A percentile compares a stretch with the other conserved stretches of the same genome.
These are phyloP conservation scores for Aspergillus tanneri DNA, from an alignment of 2,329 filamentous ascomycete species.

Conservation along the genomic window DNA sequence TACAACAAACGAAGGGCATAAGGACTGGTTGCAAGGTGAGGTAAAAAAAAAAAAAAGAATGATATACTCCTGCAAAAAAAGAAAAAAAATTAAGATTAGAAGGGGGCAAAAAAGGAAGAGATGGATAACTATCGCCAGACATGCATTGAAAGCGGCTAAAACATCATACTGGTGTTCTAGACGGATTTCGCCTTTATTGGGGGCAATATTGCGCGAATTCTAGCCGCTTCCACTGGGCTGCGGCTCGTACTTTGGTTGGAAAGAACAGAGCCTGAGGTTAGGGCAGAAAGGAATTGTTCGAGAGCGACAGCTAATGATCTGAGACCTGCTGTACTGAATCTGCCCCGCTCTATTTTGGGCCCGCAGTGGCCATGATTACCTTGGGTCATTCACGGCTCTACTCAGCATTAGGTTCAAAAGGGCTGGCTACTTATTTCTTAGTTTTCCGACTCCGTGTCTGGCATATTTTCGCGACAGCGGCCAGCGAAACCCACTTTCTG, in stretches of 20 bases:
- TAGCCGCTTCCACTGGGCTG: constrained; percentile 19
- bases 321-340: constrained; percentile 21
- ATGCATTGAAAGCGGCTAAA: constrained; percentile 15
- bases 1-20: constrained; percentile 20
- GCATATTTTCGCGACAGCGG: constrained; percentile 12
- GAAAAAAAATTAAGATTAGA: constrained; percentile 3
- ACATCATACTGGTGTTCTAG: constrained; percentile 11
- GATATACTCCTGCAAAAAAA: constrained; percentile 11
- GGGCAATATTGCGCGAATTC: constrained; percentile 18
- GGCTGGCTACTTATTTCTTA: constrained; percentile 23
- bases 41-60: constrained; percentile 9
- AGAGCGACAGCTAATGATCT: constrained; percentile 15
- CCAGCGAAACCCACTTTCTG: constrained; percentile 19
- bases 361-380: constrained; percentile 6
- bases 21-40: constrained; percentile 16
- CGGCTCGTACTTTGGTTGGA: constrained; percentile 10
- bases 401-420: constrained; percentile 13
- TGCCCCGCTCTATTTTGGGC: constrained; percentile 27
- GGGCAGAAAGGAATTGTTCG: constrained; percentile 19
- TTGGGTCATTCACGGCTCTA: constrained; percentile 15
- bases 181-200: constrained; percentile 17
- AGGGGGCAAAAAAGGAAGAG: constrained; percentile 6
- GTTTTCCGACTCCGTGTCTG: constrained; percentile 14
- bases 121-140: constrained; percentile 15
- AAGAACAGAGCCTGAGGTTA: constrained; percentile 6